These are phyloP conservation scores for Ceratobasidium papillatum DNA, from an alignment of 1,284 basidiomycete genomes.

Conservation along the genomic window DNA sequence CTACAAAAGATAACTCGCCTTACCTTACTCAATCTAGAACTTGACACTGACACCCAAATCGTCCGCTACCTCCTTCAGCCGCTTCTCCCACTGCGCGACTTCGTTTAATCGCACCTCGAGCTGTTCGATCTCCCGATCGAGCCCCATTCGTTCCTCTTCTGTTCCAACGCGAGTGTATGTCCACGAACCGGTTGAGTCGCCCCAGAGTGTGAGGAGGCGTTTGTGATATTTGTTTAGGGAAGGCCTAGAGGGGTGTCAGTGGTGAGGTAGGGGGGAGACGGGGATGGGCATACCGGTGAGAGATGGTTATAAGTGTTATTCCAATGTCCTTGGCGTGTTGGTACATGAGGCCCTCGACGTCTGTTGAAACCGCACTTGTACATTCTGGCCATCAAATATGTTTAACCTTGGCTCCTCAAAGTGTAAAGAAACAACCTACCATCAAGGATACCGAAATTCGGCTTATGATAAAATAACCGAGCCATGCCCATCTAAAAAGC, in stretches of 20 bases:
- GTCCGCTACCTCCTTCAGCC: conserved; percentile 65
- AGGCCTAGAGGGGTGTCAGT: conserved; percentile 59
- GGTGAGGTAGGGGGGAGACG: background rate
- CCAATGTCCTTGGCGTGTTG: conserved; percentile 91
- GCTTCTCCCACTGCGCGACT: conserved; percentile 70
- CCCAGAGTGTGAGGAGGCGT: conserved; percentile 76
- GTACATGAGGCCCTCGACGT: conserved; percentile 97
- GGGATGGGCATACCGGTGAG: conserved; percentile 65
- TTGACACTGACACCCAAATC: conserved; percentile 50
- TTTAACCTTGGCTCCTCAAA: background rate
- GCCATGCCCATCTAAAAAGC: conserved; percentile 78
- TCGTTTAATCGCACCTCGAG: conserved; percentile 73
- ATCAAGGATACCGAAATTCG: conserved; percentile 78
- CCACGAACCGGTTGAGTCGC: conserved; percentile 73
- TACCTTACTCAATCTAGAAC: conserved; percentile 9
- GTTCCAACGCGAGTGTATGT: conserved; percentile 74
- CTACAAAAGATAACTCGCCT: background rate
- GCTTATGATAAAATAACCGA: conserved; percentile 84
- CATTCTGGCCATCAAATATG: conserved; percentile 68
- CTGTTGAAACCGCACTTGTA: conserved; percentile 95
- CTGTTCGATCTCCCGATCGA: conserved; percentile 71
- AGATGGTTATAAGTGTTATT: conserved; percentile 94
- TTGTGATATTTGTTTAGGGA: conserved; percentile 86
- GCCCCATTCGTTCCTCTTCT: conserved; percentile 73
- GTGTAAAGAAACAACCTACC: conserved; percentile 56